Evolutionary conservation across 1,284 basidiomycete genomes (phyloP), one percentile per base, ranked within the genome.

Genomic region (Leccinum laetum): DNA sequence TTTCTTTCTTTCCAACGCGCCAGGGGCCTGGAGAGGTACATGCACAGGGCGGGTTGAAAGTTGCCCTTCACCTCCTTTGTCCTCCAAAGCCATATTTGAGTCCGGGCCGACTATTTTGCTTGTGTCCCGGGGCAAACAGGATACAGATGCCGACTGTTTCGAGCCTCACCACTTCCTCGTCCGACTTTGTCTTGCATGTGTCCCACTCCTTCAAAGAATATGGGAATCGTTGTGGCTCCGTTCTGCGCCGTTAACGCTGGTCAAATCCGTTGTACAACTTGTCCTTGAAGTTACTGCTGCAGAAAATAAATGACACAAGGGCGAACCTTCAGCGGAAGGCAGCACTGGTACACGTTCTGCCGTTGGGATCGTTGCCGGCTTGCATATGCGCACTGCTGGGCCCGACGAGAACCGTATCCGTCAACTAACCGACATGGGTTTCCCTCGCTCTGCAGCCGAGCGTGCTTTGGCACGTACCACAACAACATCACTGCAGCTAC

Each of bases 351-450:
- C 70, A 35, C 70, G 74, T 13, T 69, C 77, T 49, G 69, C 75
- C 14, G 70, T 76, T 59, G 75, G 76, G 21, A 73, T 73, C n/a
- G 70, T 69, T 61, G 64, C 81, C 60, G 77, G 83, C 32, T 81
- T 84, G 21, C 79, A 77, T 62, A 75, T 78, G 66, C 77, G 73
- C 24, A 71, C 81, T 16, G 75, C 83, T 61, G 85, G 85, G 3
- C 87, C 91, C 0, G 92, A 94, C 72, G 92, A 94, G 72, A 84
- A 83, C 63, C 87, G 90, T 37, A 87, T 98, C 58, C 85, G 87
- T 60, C 91, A 95, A 71, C 82, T 99, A 60, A 90, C 89, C 16
- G 97, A 99, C 70, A 99, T 99, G 98, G 98, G 98, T 60, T 99
- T 99, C 80, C 88, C 93, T 29, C 87, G 94, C 10, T 86, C 86